Conservation (phyloP, 2,329 filamentous ascomycete genomes). For the Pyrenophora teres region DNA sequence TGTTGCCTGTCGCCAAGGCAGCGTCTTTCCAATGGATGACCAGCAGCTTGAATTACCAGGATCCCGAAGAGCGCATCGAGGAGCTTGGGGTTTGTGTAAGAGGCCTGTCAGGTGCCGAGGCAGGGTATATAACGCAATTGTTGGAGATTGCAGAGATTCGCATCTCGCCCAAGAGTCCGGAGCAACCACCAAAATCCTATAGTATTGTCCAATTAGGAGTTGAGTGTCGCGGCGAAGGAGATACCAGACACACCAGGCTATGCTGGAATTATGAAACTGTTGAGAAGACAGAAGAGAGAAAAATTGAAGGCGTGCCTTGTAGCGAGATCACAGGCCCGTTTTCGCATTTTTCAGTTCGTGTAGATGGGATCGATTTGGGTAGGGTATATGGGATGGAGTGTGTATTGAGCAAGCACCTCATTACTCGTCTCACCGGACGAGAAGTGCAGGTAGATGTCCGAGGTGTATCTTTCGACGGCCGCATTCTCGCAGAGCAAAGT, state of each 20-base stretch:
- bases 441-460: background rate
- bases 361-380: constrained; percentile 28
- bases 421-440: constrained; percentile 1
- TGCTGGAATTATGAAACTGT: constrained; percentile 26
- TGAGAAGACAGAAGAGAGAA: background rate
- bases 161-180: constrained; percentile 15
- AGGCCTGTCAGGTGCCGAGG: background rate
- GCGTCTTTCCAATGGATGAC: background rate
- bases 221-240: constrained; percentile 18
- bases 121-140: constrained; percentile 3
- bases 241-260: constrained; percentile 30
- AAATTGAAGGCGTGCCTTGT: constrained; percentile 24
- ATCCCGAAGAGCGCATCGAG: constrained; percentile 14
- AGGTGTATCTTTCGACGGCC: constrained; percentile 7
- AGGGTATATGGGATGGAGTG: constrained; percentile 40
- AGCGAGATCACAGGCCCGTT: constrained; percentile 45
- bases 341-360: constrained; percentile 35
- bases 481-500: background rate
- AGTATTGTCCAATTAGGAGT: constrained; percentile 22
- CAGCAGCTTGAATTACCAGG: background rate
- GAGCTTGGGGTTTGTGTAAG: constrained; percentile 33
- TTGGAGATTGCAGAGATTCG: constrained; percentile 22
- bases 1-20: constrained; percentile 1
- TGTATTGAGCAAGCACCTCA: constrained; percentile 18
- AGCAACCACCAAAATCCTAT: background rate